phyloP scores from a whole-genome alignment of 352 stramenopile genomes.

The Phytophthora vignae region DNA sequence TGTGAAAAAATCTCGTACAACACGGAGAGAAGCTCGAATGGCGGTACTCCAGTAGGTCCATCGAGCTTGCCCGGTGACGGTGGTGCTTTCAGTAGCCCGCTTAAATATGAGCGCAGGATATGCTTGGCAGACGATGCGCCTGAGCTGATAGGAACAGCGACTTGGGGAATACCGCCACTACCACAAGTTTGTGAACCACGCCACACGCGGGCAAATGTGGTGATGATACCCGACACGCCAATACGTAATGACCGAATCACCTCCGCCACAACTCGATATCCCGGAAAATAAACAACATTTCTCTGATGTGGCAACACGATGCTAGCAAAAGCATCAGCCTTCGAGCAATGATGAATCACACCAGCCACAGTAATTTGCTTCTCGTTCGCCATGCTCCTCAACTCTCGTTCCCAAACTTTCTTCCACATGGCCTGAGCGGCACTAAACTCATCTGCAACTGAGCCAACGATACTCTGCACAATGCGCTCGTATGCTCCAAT shows the following conservation, averaged over 20 bases:
- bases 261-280: constrained; percentile 36
- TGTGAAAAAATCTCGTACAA: constrained; percentile 39
- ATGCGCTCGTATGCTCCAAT: constrained; percentile 24
- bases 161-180: background rate
- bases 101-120: constrained; percentile 40
- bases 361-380: constrained; percentile 30
- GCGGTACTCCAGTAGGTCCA: background rate
- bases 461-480: constrained; percentile 1
- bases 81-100: constrained; percentile 20
- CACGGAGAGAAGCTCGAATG: constrained; percentile 29
- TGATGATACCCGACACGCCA: constrained; percentile 20
- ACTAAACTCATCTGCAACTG: background rate
- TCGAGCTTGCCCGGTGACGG: background rate
- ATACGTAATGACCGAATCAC: constrained; percentile 25
- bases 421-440: constrained; percentile 36
- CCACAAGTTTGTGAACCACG: background rate
- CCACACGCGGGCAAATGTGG: constrained; percentile 34
- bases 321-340: constrained; percentile 40
- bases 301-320: constrained; percentile 10
- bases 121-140: constrained; percentile 18
- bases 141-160: background rate
- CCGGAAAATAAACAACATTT: constrained; percentile 20
- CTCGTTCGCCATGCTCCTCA: constrained; percentile 7
- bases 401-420: constrained; percentile 47
- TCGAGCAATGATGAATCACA: constrained; percentile 45